These are phyloP conservation scores for Cladorrhinum sp. DNA, from an alignment of 2,329 filamentous ascomycete species.

Conservation along the genomic window DNA sequence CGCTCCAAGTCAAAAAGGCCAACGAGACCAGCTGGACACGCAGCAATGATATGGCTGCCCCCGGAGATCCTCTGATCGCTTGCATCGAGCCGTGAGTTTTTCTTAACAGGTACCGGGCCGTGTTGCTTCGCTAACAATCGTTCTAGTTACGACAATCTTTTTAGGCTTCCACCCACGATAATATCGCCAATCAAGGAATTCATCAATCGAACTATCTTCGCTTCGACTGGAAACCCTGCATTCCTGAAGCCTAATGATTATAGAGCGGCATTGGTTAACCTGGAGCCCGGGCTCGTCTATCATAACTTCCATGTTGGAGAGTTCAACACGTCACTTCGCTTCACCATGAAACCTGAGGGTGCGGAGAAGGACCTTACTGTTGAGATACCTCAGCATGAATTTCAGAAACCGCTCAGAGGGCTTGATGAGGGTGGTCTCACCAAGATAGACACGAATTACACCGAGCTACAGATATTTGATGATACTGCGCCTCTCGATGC, in stretches of 20 bases:
- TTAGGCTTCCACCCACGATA: constrained; percentile 7
- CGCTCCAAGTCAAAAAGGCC: neutral
- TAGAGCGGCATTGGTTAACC: constrained; percentile 1
- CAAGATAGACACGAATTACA: constrained; percentile 5
- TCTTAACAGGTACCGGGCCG: too few species aligned
- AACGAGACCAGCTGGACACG: neutral
- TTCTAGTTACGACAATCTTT: constrained; percentile 19
- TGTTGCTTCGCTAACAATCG: too few species aligned
- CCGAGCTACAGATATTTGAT: constrained; percentile 17
- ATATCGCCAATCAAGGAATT: neutral
- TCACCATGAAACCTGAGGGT: neutral
- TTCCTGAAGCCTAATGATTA: neutral
- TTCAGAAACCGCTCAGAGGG: constrained; percentile 13
- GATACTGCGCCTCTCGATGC: constrained; percentile 7
- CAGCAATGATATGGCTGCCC: neutral
- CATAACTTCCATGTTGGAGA: neutral
- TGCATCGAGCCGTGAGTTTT: constrained; percentile 19
- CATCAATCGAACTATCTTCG: neutral
- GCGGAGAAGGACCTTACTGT: neutral
- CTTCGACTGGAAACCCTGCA: neutral
- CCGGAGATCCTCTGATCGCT: neutral
- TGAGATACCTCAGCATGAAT: constrained; percentile 13
- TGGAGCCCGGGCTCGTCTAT: constrained; percentile 13
- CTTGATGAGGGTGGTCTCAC: constrained; percentile 10
- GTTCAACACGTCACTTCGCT: constrained; percentile 1